Conservation (phyloP, 352 stramenopile genomes). For the Phytopythium boreale region DNA sequence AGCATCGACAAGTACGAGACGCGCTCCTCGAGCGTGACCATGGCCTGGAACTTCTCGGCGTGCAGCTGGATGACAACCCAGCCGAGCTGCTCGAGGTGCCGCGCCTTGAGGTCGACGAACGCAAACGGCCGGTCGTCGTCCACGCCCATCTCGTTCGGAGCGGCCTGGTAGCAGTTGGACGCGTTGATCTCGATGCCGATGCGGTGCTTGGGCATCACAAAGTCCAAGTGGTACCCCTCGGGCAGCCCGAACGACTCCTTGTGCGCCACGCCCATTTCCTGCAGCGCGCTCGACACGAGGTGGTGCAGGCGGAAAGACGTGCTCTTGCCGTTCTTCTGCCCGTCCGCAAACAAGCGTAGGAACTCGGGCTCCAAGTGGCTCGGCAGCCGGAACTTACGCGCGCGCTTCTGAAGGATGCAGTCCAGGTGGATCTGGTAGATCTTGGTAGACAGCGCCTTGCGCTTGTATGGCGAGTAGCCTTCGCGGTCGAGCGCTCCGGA, state of each 20-base stretch:
- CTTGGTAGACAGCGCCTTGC: conserved; percentile 37
- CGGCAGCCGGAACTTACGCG: conserved; percentile 31
- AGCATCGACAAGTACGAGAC: conserved; percentile 62
- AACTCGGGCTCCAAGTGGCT: conserved; percentile 28
- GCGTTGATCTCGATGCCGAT: conserved; percentile 71
- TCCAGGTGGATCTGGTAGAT: conserved; percentile 71
- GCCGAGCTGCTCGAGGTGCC: conserved; percentile 54
- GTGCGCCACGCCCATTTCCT: conserved; percentile 48
- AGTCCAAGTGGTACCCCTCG: conserved; percentile 52
- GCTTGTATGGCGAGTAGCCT: conserved; percentile 26
- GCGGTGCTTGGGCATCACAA: conserved; percentile 43
- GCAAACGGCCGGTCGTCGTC: conserved; percentile 41
- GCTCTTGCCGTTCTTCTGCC: conserved; percentile 50
- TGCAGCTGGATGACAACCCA: conserved; percentile 73
- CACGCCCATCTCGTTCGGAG: conserved; percentile 27
- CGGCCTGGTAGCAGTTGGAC: conserved; percentile 44
- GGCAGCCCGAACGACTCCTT: conserved; percentile 24
- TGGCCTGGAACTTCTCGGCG: conserved; percentile 46
- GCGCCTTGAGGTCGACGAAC: conserved; percentile 62
- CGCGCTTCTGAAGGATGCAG: conserved; percentile 32
- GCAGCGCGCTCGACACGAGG: conserved; percentile 49
- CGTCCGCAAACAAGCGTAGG: conserved; percentile 36
- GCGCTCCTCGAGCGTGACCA: conserved; percentile 43
- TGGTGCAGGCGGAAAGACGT: conserved; percentile 58
- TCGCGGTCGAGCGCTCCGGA: conserved; percentile 34